Conservation (phyloP, 495 filamentous ascomycete genomes). For the Penicillium goetzii region DNA sequence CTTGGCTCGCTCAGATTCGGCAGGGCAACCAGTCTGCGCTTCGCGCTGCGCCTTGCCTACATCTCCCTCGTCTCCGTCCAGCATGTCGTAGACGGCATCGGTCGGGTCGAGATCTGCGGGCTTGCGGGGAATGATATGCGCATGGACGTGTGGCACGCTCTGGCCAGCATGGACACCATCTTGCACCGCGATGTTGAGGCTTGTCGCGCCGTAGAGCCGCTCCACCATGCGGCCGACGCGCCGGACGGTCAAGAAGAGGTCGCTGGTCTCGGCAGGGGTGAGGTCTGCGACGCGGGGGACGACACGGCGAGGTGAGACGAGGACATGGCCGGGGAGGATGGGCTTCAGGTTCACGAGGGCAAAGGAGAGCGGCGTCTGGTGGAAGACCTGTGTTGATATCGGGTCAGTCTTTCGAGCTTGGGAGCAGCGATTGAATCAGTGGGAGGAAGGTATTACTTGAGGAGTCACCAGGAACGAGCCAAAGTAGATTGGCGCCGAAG, state of each 20-base stretch:
- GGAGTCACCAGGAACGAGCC: constrained; percentile 52
- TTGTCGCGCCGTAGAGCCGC: constrained; percentile 64
- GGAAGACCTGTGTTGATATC: constrained; percentile 67
- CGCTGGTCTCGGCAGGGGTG: constrained; percentile 69
- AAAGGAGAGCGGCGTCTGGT: constrained; percentile 75
- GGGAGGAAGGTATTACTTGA: constrained; percentile 36
- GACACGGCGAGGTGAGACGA: constrained; percentile 63
- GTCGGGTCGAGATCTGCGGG: constrained; percentile 59
- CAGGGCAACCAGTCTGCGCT: constrained; percentile 10
- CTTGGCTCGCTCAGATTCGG: constrained; percentile 12
- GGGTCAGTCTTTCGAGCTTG: constrained; percentile 11
- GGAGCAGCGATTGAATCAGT: neutral
- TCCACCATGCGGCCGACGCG: constrained; percentile 78
- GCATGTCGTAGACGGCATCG: constrained; percentile 74
- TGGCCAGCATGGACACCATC: constrained; percentile 89
- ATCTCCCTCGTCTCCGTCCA: constrained; percentile 86
- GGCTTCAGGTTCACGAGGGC: constrained; percentile 94
- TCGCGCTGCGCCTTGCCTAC: constrained; percentile 56
- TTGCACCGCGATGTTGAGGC: constrained; percentile 90
- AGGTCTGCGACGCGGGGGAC: constrained; percentile 79
- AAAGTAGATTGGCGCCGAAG: constrained; percentile 44
- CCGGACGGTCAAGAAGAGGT: constrained; percentile 85
- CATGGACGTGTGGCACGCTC: constrained; percentile 88
- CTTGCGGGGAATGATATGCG: constrained; percentile 86
- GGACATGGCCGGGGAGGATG: constrained; percentile 89